Evolutionary conservation across 768 basidiomycete species (phyloP).

Genomic region (Ramaria sp.): DNA sequence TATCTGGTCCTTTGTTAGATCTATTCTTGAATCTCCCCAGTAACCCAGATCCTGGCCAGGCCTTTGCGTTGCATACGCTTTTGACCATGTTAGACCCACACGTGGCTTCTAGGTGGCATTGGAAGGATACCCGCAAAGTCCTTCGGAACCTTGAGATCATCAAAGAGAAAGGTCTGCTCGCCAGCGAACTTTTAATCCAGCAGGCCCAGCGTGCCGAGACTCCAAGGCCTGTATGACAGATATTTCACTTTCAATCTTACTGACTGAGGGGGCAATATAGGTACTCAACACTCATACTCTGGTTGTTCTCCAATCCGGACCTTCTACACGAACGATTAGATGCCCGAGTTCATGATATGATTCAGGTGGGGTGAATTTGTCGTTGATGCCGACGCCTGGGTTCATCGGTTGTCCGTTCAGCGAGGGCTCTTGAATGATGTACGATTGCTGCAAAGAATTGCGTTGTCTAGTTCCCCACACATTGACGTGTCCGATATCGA

Average conservation of each 20-base stretch:
- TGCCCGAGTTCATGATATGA: constrained; percentile 79
- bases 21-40: constrained; percentile 52
- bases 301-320: constrained; percentile 72
- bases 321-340: constrained; percentile 61
- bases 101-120: constrained; percentile 86
- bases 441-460: constrained; percentile 31
- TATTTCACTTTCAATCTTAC: not conserved
- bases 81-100: constrained; percentile 58
- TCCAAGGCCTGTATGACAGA: constrained; percentile 12
- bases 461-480: not conserved
- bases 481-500: constrained; percentile 24
- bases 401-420: constrained; percentile 24
- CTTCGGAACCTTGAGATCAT: constrained; percentile 69
- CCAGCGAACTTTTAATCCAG: constrained; percentile 59
- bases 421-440: constrained; percentile 78
- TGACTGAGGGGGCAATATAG: constrained; percentile 27
- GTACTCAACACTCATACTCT: constrained; percentile 80
- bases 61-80: constrained; percentile 56
- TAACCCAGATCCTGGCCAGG: constrained; percentile 43
- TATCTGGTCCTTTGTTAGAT: constrained; percentile 36
- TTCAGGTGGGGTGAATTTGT: constrained; percentile 44
- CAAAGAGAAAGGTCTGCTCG: constrained; percentile 50
- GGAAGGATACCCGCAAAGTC: constrained; percentile 90
- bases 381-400: not conserved
- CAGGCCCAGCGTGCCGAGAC: constrained; percentile 34